These are phyloP conservation scores for Fusarium metavorans DNA, from an alignment of 2,329 filamentous ascomycete species.

Conservation along the genomic window DNA sequence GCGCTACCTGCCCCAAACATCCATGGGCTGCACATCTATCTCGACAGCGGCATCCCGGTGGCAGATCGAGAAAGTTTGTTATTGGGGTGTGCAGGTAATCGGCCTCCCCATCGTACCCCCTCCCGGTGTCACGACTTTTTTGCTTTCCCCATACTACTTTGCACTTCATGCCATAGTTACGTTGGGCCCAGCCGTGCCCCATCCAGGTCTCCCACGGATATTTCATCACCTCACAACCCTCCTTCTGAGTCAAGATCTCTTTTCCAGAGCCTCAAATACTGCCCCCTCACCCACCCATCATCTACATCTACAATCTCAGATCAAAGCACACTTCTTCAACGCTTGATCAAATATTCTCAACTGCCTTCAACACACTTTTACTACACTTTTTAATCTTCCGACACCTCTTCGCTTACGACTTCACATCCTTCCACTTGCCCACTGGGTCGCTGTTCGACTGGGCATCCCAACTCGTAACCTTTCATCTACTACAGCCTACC, in stretches of 20 bases:
- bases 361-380: neutral
- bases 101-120: slow-evolving; percentile 22
- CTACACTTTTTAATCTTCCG: neutral
- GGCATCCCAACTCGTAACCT: neutral
- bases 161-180: slow-evolving; percentile 39
- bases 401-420: neutral
- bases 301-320: slow-evolving; percentile 2
- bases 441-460: neutral
- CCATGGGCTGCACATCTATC: slow-evolving; percentile 38
- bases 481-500: neutral
- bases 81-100: slow-evolving; percentile 17
- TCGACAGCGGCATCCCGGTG: slow-evolving; percentile 46
- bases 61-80: slow-evolving; percentile 46
- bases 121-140: slow-evolving; percentile 21
- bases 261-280: slow-evolving; percentile 20
- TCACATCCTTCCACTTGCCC: neutral
- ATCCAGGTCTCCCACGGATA: slow-evolving; percentile 38
- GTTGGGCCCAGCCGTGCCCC: slow-evolving; percentile 32
- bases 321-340: neutral
- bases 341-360: slow-evolving; percentile 1
- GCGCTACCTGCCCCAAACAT: slow-evolving; percentile 36
- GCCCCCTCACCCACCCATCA: slow-evolving; percentile 1
- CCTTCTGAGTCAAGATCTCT: slow-evolving; percentile 27
- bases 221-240: slow-evolving; percentile 45
- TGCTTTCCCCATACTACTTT: slow-evolving; percentile 40